phyloP scores from a whole-genome alignment of 2,329 filamentous ascomycete species.

The Knufia petricola region DNA sequence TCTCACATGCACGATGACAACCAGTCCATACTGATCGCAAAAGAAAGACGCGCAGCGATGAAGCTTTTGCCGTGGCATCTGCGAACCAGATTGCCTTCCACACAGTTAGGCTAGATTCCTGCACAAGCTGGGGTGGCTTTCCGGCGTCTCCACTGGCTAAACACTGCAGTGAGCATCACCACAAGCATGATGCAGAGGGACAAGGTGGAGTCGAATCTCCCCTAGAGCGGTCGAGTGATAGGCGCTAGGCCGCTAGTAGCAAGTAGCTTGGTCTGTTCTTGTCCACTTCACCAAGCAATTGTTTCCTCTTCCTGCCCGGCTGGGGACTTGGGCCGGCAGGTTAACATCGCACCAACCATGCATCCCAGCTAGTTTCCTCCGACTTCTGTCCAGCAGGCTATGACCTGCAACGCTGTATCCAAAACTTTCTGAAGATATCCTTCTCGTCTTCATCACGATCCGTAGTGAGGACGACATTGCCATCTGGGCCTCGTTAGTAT shows the following conservation, averaged over 20 bases:
- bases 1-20: neutral
- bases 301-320: neutral
- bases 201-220: conserved; percentile 4
- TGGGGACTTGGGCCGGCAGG: neutral
- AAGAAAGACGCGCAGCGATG: neutral
- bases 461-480: no score
- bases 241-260: neutral
- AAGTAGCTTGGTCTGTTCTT: neutral
- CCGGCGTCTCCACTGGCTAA: neutral
- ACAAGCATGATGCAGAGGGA: conserved; percentile 3
- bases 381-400: neutral
- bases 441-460: no score
- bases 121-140: neutral
- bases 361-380: neutral
- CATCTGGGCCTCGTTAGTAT: no score
- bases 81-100: neutral
- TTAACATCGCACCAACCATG: conserved; percentile 1
- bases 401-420: neutral
- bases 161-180: neutral
- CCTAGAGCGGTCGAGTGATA: neutral
- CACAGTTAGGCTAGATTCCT: neutral
- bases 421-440: neutral
- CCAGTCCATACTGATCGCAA: no score
- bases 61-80: neutral
- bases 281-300: neutral